Percentiles rank a stretch among this genome's conserved stretches.
phyloP scores from a whole-genome alignment of 495 filamentous ascomycete genomes.

The Lasiosphaeria ovina region DNA sequence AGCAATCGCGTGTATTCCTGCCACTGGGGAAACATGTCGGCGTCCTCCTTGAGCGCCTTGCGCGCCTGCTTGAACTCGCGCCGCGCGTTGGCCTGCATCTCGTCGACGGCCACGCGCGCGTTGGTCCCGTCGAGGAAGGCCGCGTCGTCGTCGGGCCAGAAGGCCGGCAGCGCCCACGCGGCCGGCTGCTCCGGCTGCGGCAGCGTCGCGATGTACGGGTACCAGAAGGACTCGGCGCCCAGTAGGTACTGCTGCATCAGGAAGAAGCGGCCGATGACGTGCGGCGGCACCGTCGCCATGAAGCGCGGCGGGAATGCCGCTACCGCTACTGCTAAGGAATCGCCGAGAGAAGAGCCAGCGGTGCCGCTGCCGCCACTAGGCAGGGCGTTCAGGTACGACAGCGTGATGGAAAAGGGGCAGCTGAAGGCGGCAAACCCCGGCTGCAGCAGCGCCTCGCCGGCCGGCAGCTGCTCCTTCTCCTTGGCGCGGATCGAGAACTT shows the following conservation, averaged over 20 bases:
- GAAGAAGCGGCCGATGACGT: slow-evolving; percentile 49
- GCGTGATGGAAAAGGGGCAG: slow-evolving; percentile 38
- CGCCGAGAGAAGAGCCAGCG: background rate
- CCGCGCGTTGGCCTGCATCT: slow-evolving; percentile 42
- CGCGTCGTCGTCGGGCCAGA: slow-evolving; percentile 46
- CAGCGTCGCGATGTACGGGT: slow-evolving; percentile 48
- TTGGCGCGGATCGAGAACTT: slow-evolving; percentile 45
- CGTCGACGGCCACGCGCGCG: slow-evolving; percentile 42
- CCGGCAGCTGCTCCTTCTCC: slow-evolving; percentile 7
- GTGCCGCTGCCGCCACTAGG: slow-evolving; percentile 28
- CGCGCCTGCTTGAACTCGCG: slow-evolving; percentile 44
- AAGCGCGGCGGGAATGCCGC: slow-evolving; percentile 39
- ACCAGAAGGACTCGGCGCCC: slow-evolving; percentile 48
- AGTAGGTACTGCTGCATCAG: slow-evolving; percentile 48
- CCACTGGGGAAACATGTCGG: slow-evolving; percentile 20
- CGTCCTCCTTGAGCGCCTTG: slow-evolving; percentile 36
- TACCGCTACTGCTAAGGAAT: background rate
- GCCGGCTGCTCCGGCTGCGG: slow-evolving; percentile 46
- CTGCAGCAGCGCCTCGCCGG: slow-evolving; percentile 3
- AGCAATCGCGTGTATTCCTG: slow-evolving; percentile 41
- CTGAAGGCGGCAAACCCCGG: slow-evolving; percentile 36
- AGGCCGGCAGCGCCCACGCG: slow-evolving; percentile 40
- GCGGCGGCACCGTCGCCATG: slow-evolving; percentile 36
- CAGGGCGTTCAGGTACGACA: slow-evolving; percentile 48
- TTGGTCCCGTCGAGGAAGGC: slow-evolving; percentile 51